These are phyloP conservation scores for Wickerhamiella qilinensis DNA, from an alignment of 805 yeast genomes.

Conservation along the genomic window DNA sequence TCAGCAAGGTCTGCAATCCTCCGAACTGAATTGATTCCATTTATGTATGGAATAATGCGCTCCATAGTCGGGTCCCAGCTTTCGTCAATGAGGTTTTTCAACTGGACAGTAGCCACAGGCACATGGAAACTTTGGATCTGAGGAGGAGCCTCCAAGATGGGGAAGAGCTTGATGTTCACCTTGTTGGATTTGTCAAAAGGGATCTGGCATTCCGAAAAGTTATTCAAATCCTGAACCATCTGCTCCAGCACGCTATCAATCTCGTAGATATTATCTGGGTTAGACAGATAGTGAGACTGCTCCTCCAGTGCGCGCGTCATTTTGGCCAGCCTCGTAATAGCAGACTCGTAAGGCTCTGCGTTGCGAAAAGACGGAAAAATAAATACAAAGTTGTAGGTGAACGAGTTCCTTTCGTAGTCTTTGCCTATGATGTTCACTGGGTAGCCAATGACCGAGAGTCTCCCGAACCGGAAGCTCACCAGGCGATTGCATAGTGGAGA, in stretches of 20 bases:
- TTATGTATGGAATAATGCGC: constrained; percentile 66
- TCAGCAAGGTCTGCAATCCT: constrained; percentile 65
- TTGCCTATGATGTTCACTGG: constrained; percentile 71
- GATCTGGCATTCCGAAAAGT: constrained; percentile 88
- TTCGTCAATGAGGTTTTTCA: constrained; percentile 60
- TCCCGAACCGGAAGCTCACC: constrained; percentile 54
- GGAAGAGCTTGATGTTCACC: constrained; percentile 86
- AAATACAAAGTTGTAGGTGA: constrained; percentile 84
- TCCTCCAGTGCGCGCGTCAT: constrained; percentile 87
- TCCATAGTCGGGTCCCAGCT: constrained; percentile 97
- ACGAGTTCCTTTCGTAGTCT: constrained; percentile 76
- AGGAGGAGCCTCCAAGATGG: constrained; percentile 69
- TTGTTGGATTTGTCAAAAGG: constrained; percentile 83
- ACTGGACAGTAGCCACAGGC: constrained; percentile 73
- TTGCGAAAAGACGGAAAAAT: constrained; percentile 75
- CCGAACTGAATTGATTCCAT: constrained; percentile 74
- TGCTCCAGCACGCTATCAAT: constrained; percentile 73
- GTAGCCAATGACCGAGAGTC: constrained; percentile 63
- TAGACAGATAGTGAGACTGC: constrained; percentile 62
- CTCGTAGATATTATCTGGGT: constrained; percentile 28
- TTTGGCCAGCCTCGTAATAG: constrained; percentile 66
- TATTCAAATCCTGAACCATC: constrained; percentile 84
- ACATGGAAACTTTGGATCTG: constrained; percentile 68
- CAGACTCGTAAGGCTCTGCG: constrained; percentile 72
- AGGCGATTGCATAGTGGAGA: constrained; percentile 76